Conservation (phyloP, 345 rosid genomes). For the Clausena lansium region DNA sequence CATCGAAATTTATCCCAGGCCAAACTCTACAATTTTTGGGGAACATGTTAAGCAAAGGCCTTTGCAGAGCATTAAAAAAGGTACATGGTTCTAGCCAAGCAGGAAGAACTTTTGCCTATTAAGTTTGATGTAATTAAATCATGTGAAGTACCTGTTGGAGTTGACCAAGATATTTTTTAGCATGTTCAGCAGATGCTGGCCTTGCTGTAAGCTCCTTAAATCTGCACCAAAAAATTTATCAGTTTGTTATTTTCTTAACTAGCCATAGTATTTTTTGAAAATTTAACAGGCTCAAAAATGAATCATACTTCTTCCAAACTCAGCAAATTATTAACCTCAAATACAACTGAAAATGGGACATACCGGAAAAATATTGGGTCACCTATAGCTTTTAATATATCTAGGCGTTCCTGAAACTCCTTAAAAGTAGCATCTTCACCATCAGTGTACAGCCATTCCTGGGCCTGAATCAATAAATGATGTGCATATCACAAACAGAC, state of each 20-base stretch:
- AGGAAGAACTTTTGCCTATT: background rate
- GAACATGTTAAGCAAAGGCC: background rate
- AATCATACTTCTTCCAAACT: background rate
- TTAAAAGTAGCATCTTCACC: conserved; percentile 90
- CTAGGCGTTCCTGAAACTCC: conserved; percentile 68
- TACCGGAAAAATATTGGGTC: conserved; percentile 84
- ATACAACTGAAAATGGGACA: background rate
- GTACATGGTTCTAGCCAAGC: background rate
- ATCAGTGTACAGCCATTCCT: conserved; percentile 97
- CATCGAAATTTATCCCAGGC: background rate
- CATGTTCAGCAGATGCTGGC: conserved; percentile 65
- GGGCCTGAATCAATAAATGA: conserved; percentile 53
- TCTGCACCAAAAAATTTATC: conserved; percentile 35
- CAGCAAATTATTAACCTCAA: background rate
- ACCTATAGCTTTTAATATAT: conserved; percentile 66
- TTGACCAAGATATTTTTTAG: conserved; percentile 55
- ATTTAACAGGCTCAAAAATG: background rate
- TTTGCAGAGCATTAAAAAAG: background rate
- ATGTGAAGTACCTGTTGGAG: conserved; percentile 64
- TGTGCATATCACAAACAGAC: background rate
- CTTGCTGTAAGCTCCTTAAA: conserved; percentile 77
- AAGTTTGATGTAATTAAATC: background rate
- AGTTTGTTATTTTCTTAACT: background rate
- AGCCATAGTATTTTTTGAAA: background rate
- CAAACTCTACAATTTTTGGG: no score